Evolutionary conservation across 176 grass and related monocot species (phyloP), one percentile per base, ranked within the genome.

Genomic region (Zoysia pacifica): DNA sequence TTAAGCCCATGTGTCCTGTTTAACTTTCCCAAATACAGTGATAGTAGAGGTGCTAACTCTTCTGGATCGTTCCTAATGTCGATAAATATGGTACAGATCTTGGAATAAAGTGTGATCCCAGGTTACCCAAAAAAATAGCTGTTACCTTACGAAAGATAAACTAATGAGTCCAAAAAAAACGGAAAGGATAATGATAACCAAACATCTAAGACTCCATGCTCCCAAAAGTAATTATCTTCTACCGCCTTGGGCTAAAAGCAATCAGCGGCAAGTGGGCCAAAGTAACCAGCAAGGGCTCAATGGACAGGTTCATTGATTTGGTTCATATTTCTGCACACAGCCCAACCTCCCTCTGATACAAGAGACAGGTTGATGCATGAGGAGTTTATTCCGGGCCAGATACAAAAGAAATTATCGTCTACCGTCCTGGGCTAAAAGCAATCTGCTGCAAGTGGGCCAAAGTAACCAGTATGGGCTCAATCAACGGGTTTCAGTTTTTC

Each of bases 11-110:
- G 15, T 48, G 12, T 60, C 11, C 40, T 61, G 16, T 45, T 13
- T 15, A 12, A 69, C 40, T 64, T 62, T 72, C 35, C 13, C 45
- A 78, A 7, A 68, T 83, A 48, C 64, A 85, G 36, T 53, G 43
- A 77, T 39, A 48, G 11, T 44, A 64, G 12, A 49, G 3, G 62
- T 38, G 18, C 5, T 28, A 2, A 52, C 44, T 43, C 13, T 13
- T 48, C n/a, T n/a, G n/a, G n/a, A n/a, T n/a, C 2, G 18, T 53
- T 43, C 43, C 37, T 7, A 13, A 54, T 73, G 48, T 41, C 44
- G 62, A 61, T 9, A 70, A 49, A 60, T 28, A 54, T 11, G 6
- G 37, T 28, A 15, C 5, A 14, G 38, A 66, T 11, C 14, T 46
- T 67, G 5, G 9, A 66, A 67, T 83, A 71, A 40, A 67, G 48